Conservation (phyloP, 306 rosid genomes). For the Gillenia trifoliata region DNA sequence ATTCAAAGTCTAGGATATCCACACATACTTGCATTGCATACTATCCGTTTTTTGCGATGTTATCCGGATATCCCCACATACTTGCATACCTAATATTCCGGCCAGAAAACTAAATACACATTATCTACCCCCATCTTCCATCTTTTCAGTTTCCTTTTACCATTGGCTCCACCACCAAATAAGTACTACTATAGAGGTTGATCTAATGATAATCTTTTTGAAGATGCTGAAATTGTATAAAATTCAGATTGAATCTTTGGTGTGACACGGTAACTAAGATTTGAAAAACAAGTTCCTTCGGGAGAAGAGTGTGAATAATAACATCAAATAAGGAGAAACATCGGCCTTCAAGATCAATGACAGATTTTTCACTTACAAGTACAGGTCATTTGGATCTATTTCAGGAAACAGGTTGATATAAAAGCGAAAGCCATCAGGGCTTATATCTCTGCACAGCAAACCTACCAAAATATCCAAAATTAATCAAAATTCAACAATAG, state of each 20-base stretch:
- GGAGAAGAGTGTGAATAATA: not conserved
- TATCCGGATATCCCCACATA: not conserved
- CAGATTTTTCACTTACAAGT: constrained; percentile 62
- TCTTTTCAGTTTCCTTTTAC: not conserved
- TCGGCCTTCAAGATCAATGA: not conserved
- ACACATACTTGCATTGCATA: too few relatives aligned
- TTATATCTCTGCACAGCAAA: constrained; percentile 82
- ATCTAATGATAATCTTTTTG: not conserved
- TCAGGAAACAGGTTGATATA: constrained; percentile 71
- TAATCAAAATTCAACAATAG: constrained; percentile 2
- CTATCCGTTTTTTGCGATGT: not conserved
- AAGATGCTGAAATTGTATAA: not conserved
- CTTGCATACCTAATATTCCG: not conserved
- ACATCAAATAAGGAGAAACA: not conserved
- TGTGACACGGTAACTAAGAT: not conserved
- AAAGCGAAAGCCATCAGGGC: constrained; percentile 92
- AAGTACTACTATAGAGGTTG: not conserved
- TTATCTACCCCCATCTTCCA: not conserved
- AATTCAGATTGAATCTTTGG: not conserved
- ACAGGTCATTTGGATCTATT: constrained; percentile 45
- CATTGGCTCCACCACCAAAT: not conserved
- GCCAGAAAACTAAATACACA: not conserved
- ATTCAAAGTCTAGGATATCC: not conserved
- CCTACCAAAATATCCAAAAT: constrained; percentile 50
- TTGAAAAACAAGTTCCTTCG: not conserved